Evolutionary conservation across 2,329 filamentous ascomycete species (phyloP).

Genomic region (Colletotrichum tropicicola): DNA sequence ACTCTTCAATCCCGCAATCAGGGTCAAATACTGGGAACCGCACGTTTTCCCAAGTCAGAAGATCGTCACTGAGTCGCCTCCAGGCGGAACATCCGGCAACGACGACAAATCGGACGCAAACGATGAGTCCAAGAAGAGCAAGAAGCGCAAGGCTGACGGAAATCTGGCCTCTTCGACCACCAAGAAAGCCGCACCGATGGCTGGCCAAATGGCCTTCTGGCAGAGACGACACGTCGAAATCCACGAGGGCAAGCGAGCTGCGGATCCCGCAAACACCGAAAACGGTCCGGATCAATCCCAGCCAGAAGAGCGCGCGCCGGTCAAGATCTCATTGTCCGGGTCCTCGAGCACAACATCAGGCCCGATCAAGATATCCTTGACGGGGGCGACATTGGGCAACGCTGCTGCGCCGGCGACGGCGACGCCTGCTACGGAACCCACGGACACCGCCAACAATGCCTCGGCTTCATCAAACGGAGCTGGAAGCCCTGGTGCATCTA

Average conservation of each 20-base stretch:
- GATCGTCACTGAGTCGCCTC: slow-evolving; percentile 62
- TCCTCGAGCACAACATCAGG: slow-evolving; percentile 3
- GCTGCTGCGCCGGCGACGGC: neutral
- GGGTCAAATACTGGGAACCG: slow-evolving; percentile 80
- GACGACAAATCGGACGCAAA: slow-evolving; percentile 39
- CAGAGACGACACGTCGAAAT: slow-evolving; percentile 54
- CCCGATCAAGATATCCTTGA: slow-evolving; percentile 44
- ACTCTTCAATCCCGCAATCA: slow-evolving; percentile 72
- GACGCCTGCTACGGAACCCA: too few relatives aligned
- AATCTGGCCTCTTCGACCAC: slow-evolving; percentile 35
- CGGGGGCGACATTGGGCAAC: slow-evolving; percentile 6
- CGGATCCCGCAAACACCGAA: neutral
- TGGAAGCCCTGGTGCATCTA: slow-evolving; percentile 17
- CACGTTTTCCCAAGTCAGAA: slow-evolving; percentile 76
- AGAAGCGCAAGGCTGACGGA: slow-evolving; percentile 64
- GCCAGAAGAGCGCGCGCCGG: slow-evolving; percentile 24
- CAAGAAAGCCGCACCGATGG: slow-evolving; percentile 52
- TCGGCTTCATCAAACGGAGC: neutral
- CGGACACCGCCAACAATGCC: slow-evolving; percentile 8
- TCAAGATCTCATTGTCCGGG: slow-evolving; percentile 32
- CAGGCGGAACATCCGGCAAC: slow-evolving; percentile 50
- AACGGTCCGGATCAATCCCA: neutral
- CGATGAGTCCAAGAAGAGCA: slow-evolving; percentile 49
- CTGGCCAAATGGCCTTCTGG: slow-evolving; percentile 54
- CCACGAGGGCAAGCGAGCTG: slow-evolving; percentile 34